phyloP scores from a whole-genome alignment of 2,329 filamentous ascomycete genomes.

The Seiridium unicorne region DNA sequence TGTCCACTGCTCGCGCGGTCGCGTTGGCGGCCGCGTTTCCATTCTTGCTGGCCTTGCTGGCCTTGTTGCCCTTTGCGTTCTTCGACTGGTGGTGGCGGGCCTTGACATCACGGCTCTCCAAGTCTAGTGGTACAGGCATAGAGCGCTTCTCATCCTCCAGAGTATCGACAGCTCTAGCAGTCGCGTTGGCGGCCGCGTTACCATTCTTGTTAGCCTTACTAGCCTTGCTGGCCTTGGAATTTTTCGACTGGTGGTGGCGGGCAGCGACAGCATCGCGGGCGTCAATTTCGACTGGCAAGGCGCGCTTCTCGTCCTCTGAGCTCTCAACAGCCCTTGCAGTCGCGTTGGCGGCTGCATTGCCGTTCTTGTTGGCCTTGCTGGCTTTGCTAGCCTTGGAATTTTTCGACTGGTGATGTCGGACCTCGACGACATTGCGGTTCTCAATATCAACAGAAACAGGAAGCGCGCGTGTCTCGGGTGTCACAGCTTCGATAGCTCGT shows the following conservation, averaged over 20 bases:
- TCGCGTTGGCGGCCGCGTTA: background rate
- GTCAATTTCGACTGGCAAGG: background rate
- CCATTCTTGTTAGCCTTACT: background rate
- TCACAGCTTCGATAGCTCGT: background rate
- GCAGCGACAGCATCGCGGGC: background rate
- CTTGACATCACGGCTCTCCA: background rate
- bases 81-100: background rate
- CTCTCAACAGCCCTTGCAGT: background rate
- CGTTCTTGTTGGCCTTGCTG: background rate
- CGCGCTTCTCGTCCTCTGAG: background rate
- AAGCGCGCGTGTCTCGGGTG: too few relatives aligned
- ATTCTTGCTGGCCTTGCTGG: background rate
- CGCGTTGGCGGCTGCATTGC: background rate
- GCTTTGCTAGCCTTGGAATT: background rate
- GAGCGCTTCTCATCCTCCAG: background rate
- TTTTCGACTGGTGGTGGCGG: background rate
- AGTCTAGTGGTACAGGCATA: background rate
- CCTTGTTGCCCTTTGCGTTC: background rate
- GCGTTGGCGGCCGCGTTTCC: background rate
- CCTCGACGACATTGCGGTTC: background rate
- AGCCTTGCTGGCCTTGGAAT: background rate
- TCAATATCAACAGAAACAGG: background rate
- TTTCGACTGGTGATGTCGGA: background rate
- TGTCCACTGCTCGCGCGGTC: background rate
- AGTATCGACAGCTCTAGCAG: background rate